Conservation (phyloP, 1,284 basidiomycete genomes). For the Ganoderma sinense region DNA sequence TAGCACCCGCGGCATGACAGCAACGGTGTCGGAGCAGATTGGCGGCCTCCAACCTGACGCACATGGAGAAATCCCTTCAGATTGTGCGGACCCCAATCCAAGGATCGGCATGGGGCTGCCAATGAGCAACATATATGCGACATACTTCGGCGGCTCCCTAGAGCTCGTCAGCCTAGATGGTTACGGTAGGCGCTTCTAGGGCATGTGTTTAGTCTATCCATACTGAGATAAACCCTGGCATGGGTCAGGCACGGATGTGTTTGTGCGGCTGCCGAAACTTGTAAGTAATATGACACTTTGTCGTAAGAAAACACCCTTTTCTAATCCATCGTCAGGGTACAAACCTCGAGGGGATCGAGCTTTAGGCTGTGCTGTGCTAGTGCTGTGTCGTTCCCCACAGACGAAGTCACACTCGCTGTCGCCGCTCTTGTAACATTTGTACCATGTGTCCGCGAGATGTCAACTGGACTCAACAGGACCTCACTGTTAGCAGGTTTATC, state of each 20-base stretch:
- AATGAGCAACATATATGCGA: constrained; percentile 88
- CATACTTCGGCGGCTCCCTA: constrained; percentile 85
- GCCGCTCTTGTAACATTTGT: neutral
- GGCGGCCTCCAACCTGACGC: constrained; percentile 51
- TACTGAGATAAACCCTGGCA: neutral
- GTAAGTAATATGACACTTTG: constrained; percentile 50
- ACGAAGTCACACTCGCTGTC: constrained; percentile 2
- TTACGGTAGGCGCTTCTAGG: constrained; percentile 63
- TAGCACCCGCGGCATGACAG: constrained; percentile 68
- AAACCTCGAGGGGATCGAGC: constrained; percentile 83
- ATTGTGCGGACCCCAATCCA: constrained; percentile 60
- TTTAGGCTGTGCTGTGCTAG: constrained; percentile 46
- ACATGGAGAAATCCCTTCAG: constrained; percentile 47
- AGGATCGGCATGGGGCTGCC: constrained; percentile 83
- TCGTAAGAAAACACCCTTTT: neutral
- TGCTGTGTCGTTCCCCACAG: neutral
- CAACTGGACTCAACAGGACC: neutral
- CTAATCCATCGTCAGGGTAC: constrained; percentile 64
- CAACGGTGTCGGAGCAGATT: constrained; percentile 81
- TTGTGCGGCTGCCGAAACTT: constrained; percentile 81
- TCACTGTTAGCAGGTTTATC: neutral
- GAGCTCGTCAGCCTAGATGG: constrained; percentile 86
- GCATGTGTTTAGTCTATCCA: constrained; percentile 1
- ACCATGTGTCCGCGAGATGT: neutral
- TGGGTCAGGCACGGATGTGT: constrained; percentile 78